Evolutionary conservation across 1,139 yeast genomes (phyloP), one percentile per base, ranked within the genome.

Genomic region (Spencermartinsiella ligniputridi): DNA sequence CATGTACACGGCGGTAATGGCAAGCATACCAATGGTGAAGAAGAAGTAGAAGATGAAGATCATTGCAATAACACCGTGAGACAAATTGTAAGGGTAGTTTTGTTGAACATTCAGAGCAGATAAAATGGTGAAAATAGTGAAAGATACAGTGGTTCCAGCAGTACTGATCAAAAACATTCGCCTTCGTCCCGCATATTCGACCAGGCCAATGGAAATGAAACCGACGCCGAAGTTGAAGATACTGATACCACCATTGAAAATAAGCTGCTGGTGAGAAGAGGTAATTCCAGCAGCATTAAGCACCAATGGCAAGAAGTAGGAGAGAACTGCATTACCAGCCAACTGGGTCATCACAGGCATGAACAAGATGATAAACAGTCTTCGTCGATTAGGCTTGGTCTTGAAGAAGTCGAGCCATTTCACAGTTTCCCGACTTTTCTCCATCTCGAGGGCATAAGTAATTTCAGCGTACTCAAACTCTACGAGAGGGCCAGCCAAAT

Each of bases 371-470:
- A 40, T 37, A 17, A 37, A 37, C 32, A 37, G 33, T 19, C 47
- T 19, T 15, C 18, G 25, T 20, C 35, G 12, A 20, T 44, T 44
- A 21, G 30, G 41, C n/a, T 22, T 30, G 19, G 44, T 30, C 32
- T 57, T 48, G 48, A 67, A 64, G 63, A 15, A 63, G 48, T 58
- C 74, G 63, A 53, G 62, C 64, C 50, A 71, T 62, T 52, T 59
- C 62, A 35, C 60, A 56, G 53, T 34, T 57, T 58, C n/a, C 38
- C 63, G 44, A 65, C 12, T 48, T 21, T 46, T 46, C 27, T 50
- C 50, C n/a, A 37, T 35, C 44, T 48, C 51, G 12, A 52, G 19
- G 29, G 53, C 46, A 19, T 40, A 22, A 21, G 46, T 20, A 20
- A 50, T 47, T 34, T 54, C 57, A 17, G 51, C 49, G 40, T 53